Conservation (phyloP, 495 filamentous ascomycete genomes). For the Penicillium dipodomyicola region DNA sequence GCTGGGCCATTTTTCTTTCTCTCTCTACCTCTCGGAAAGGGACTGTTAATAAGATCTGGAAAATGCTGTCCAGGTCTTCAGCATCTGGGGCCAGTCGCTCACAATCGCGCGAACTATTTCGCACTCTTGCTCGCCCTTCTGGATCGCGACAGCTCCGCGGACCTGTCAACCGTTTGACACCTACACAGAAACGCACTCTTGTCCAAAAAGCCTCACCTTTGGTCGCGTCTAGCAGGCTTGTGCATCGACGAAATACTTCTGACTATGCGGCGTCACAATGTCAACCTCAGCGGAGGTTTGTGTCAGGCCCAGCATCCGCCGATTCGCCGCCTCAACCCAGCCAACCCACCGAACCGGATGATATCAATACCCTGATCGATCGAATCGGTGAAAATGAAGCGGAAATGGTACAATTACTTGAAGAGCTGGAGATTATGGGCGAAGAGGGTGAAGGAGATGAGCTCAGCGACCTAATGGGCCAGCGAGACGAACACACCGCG, state of each 20-base stretch:
- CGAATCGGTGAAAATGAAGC: conserved; percentile 39
- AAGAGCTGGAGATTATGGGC: conserved; percentile 36
- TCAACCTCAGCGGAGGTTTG: conserved; percentile 19
- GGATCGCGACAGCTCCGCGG: conserved; percentile 32
- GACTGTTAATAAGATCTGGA: conserved; percentile 15
- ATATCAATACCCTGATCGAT: conserved; percentile 40
- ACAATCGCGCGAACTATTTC: conserved; percentile 30
- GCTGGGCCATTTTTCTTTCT: conserved; percentile 21
- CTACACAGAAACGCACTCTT: conserved; percentile 18
- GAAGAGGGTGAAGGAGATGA: conserved; percentile 24
- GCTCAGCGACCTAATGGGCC: conserved; percentile 25
- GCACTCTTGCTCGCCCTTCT: conserved; percentile 21
- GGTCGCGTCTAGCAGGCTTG: conserved; percentile 1
- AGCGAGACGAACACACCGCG: conserved; percentile 41
- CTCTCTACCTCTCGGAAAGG: conserved; percentile 1
- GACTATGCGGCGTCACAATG: conserved; percentile 2
- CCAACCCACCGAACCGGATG: conserved; percentile 22
- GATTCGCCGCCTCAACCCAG: conserved; percentile 17
- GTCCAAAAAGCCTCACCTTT: conserved; percentile 12
- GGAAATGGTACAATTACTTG: conserved; percentile 34
- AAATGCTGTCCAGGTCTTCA: conserved; percentile 38
- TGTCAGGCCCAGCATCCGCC: conserved; percentile 27
- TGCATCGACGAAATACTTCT: background rate
- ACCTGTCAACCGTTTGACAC: conserved; percentile 22
- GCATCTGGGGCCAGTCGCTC: conserved; percentile 31